Conservation (phyloP, 2,329 filamentous ascomycete genomes). For the Colletotrichum agaves region DNA sequence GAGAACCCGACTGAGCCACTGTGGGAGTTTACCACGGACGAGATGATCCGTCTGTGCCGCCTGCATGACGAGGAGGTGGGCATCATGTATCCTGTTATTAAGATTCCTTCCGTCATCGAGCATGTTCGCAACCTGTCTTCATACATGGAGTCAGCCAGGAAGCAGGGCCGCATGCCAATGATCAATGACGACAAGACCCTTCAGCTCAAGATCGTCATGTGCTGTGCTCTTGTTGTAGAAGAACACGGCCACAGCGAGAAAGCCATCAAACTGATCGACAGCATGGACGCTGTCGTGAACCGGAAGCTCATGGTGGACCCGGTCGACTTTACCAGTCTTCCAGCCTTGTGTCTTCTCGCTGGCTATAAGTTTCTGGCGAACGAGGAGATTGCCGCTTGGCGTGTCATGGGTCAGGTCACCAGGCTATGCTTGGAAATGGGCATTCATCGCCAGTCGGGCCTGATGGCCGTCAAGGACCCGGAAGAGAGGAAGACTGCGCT, state of each 20-base stretch:
- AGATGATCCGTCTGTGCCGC: slow-evolving; percentile 81
- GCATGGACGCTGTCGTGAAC: slow-evolving; percentile 78
- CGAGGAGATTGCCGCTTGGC: slow-evolving; percentile 87
- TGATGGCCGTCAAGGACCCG: slow-evolving; percentile 75
- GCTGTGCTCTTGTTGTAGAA: slow-evolving; percentile 80
- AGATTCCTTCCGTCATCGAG: slow-evolving; percentile 75
- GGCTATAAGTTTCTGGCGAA: slow-evolving; percentile 86
- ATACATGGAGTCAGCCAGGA: slow-evolving; percentile 71
- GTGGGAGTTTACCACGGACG: slow-evolving; percentile 80
- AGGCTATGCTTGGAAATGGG: slow-evolving; percentile 84
- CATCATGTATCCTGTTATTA: slow-evolving; percentile 89
- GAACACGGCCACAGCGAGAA: slow-evolving; percentile 81
- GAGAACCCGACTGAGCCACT: slow-evolving; percentile 72
- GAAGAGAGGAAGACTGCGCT: slow-evolving; percentile 75
- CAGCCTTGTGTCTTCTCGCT: slow-evolving; percentile 62
- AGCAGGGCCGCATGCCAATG: slow-evolving; percentile 46
- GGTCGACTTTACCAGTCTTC: slow-evolving; percentile 58
- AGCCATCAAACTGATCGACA: slow-evolving; percentile 78
- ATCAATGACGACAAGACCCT: slow-evolving; percentile 68
- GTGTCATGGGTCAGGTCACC: slow-evolving; percentile 84
- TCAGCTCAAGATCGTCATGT: slow-evolving; percentile 85
- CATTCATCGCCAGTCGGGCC: slow-evolving; percentile 81
- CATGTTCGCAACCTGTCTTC: slow-evolving; percentile 77
- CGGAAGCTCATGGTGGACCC: slow-evolving; percentile 68
- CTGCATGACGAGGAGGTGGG: slow-evolving; percentile 92